Evolutionary conservation across 2,329 filamentous ascomycete genomes (phyloP).

Genomic region (Pezicula neosporulosa): DNA sequence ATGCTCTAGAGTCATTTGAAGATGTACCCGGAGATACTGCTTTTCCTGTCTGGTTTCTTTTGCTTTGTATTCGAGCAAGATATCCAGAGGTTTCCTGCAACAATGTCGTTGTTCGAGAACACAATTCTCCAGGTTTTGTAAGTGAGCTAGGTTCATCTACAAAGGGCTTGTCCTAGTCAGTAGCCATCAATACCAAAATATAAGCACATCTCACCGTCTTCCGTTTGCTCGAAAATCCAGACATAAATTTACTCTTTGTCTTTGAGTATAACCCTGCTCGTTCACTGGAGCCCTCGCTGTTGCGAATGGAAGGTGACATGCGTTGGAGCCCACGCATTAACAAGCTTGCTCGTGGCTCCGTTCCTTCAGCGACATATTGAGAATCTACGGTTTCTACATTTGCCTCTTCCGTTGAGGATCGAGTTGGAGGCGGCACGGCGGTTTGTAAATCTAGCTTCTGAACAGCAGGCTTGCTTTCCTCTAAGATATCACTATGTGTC

Average conservation of each 20-base stretch:
- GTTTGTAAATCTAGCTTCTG: not conserved
- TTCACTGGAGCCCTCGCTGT: not conserved
- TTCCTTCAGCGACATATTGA: not conserved
- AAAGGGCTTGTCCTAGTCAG: not conserved
- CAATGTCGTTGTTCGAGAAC: constrained; percentile 19
- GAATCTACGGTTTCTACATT: not conserved
- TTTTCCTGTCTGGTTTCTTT: not conserved
- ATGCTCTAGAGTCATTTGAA: constrained; percentile 4
- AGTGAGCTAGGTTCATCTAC: not conserved
- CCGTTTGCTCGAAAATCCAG: not conserved
- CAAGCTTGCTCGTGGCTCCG: not conserved
- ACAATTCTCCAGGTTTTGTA: not conserved
- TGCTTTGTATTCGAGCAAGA: constrained; percentile 10
- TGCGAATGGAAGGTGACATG: not conserved
- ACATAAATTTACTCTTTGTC: not conserved
- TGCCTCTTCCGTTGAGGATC: not conserved
- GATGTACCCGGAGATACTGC: constrained; percentile 4
- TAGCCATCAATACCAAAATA: not conserved
- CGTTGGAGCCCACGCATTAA: not conserved
- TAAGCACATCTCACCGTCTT: not conserved
- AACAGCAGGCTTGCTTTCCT: not conserved
- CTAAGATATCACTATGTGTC: not conserved
- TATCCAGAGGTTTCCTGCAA: constrained; percentile 20
- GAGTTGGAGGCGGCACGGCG: not conserved
- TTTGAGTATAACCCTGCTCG: not conserved